Conservation (phyloP, 306 rosid genomes). For the Lathyrus oleraceus region DNA sequence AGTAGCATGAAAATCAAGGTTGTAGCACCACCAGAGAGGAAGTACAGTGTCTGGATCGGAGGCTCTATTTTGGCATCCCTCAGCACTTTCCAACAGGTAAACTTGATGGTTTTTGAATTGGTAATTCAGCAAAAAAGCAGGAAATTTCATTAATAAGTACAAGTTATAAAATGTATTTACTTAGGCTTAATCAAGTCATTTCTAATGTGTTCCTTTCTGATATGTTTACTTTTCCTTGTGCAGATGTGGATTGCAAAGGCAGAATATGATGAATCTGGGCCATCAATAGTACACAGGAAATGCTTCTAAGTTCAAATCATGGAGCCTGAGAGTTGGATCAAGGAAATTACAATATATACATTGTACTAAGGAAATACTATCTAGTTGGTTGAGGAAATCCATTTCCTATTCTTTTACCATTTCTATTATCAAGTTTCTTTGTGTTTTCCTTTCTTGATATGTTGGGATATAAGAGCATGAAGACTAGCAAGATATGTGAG, state of each 20-base stretch:
- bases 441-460: conserved; percentile 53
- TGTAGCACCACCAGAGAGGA: conserved; percentile 61
- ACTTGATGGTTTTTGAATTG: not conserved
- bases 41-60: conserved; percentile 63
- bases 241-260: conserved; percentile 99
- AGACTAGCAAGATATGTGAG: conserved; percentile 60
- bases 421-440: conserved; percentile 54
- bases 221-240: conserved; percentile 23
- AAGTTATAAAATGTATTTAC: not conserved
- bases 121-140: not conserved
- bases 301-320: conserved; percentile 78
- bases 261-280: conserved; percentile 94
- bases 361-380: conserved; percentile 54
- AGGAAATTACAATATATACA: conserved; percentile 50
- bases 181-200: not conserved
- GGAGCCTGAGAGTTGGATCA: conserved; percentile 48
- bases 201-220: conserved; percentile 16
- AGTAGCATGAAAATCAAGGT: conserved; percentile 60
- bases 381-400: conserved; percentile 60
- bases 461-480: conserved; percentile 74
- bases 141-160: not conserved
- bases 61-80: conserved; percentile 62
- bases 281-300: conserved; percentile 98
- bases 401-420: conserved; percentile 44
- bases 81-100: conserved; percentile 63